Evolutionary conservation across 192 early-diverging fungal species (phyloP), one percentile per base, ranked within the genome.

Genomic region (Coemansia sp.): DNA sequence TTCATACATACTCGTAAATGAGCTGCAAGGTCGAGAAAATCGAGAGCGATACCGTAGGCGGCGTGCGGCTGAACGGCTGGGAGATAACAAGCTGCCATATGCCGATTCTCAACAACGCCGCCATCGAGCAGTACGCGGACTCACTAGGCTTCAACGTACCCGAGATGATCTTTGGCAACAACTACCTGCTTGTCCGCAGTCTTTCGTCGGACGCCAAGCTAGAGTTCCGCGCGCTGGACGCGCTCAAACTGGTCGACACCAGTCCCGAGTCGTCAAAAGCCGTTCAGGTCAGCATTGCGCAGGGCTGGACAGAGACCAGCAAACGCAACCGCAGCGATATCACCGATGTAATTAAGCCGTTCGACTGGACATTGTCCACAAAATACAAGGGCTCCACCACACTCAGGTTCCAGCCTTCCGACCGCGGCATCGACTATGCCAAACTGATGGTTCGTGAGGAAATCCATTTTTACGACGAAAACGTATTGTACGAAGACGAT

Each of bases 121-220:
- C 85, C 42, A 80, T 89, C 62, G 87, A 87, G 34, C 49, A 66
- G 81, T 86, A 69, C 54, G 56, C 72, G 36, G 71, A 83, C 40
- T 76, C 86, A 25, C 69, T 89, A 55, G 84, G 84, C 6, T 86
- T 96, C 51, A 91, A 91, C 34, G 85, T 91, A 16, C 96, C 96
- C 31, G 96, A 98, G 80, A 98, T 98, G 96, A 90, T 96, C 33
- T 98, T 96, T 88, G 95, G 95, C 51, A 87, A 90, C 83, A 96
- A 94, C 82, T 83, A 81, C 64, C 78, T 98, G 28, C 74, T 66
- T 5, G 62, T 93, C 38, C 50, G 71, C 31, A 87, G 94, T 66
- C 68, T 71, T 3, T 48, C 61, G 7, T 77, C 83, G 14, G 88
- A 84, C 25, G 66, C 88, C 49, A 64, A 77, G 20, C 65, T 91